Conservation (phyloP, 2,329 filamentous ascomycete genomes). For the Fusarium cyanostomum region DNA sequence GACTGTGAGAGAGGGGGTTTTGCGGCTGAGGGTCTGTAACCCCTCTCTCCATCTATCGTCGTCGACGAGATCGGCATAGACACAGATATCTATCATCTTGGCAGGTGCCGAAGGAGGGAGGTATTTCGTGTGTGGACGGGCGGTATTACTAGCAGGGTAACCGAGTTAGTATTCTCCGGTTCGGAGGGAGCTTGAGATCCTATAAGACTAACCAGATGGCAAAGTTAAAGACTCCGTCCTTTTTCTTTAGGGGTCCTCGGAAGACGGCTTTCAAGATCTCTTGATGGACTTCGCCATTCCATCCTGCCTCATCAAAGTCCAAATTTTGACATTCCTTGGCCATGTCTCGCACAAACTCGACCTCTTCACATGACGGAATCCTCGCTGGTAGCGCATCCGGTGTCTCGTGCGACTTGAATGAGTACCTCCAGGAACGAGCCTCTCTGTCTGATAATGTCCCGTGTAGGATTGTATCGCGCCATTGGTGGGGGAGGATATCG, state of each 20-base stretch:
- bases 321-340: too few relatives aligned
- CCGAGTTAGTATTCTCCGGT: background rate
- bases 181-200: too few relatives aligned
- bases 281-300: background rate
- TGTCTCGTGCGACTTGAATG: too few relatives aligned
- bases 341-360: too few relatives aligned
- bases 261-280: background rate
- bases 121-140: background rate
- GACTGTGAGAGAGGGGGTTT: background rate
- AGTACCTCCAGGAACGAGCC: too few relatives aligned
- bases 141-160: background rate
- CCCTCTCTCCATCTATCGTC: too few relatives aligned
- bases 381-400: too few relatives aligned
- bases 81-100: background rate
- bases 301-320: background rate
- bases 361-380: too few relatives aligned
- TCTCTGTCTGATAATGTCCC: too few relatives aligned
- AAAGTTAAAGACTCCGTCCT: background rate
- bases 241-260: background rate
- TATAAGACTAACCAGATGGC: background rate
- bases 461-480: too few relatives aligned
- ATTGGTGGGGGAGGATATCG: too few relatives aligned
- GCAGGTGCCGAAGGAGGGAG: background rate
- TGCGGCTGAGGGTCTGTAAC: too few relatives aligned
- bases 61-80: background rate